phyloP scores from a whole-genome alignment of 179 eudicot genomes.

The Beta macrorhiza region DNA sequence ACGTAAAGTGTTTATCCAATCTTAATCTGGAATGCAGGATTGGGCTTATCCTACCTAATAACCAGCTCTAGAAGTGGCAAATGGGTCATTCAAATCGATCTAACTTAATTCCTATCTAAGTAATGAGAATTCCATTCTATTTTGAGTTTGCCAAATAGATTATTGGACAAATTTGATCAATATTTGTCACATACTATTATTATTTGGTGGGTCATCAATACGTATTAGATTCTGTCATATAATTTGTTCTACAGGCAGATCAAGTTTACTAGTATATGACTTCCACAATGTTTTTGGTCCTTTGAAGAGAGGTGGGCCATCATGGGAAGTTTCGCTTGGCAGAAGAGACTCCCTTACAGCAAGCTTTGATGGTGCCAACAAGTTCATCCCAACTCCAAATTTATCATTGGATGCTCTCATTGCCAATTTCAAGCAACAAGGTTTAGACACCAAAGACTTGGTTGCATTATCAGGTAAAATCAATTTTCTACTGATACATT shows the following conservation, averaged over 20 bases:
- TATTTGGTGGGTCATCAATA: too few relatives aligned
- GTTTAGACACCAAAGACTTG: slow-evolving; percentile 57
- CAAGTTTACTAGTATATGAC: neutral
- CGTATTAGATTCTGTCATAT: too few relatives aligned
- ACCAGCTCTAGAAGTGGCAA: too few relatives aligned
- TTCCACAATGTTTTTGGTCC: neutral
- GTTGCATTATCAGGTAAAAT: slow-evolving; percentile 65
- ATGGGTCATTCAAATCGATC: too few relatives aligned
- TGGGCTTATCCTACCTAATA: too few relatives aligned
- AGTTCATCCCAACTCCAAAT: slow-evolving; percentile 64
- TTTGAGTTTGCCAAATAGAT: too few relatives aligned
- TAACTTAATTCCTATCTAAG: too few relatives aligned
- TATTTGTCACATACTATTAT: too few relatives aligned
- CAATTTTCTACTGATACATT: neutral
- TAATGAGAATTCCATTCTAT: too few relatives aligned
- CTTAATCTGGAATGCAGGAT: too few relatives aligned
- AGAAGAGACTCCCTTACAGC: slow-evolving; percentile 70
- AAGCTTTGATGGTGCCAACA: slow-evolving; percentile 64
- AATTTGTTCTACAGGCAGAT: neutral
- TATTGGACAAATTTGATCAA: too few relatives aligned
- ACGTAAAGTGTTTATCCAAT: too few relatives aligned
- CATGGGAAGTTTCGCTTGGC: slow-evolving; percentile 63
- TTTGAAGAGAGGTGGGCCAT: slow-evolving; percentile 67
- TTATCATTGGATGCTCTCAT: slow-evolving; percentile 54
- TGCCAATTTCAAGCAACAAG: slow-evolving; percentile 59